Conservation (phyloP, 352 stramenopile species). For the Pythium dissotocum region DNA sequence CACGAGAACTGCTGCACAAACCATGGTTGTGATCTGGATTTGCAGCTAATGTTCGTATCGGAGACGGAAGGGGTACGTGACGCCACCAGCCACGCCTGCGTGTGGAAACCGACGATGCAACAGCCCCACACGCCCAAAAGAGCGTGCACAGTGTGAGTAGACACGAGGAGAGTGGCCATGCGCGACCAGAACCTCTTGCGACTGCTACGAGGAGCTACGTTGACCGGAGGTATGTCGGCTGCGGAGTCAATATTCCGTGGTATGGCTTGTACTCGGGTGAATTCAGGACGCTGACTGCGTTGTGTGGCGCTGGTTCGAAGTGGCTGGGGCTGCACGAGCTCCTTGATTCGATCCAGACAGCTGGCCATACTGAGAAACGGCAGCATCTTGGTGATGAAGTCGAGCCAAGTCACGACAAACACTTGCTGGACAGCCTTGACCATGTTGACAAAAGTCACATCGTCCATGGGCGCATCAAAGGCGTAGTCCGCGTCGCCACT, state of each 20-base stretch:
- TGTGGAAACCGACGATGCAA: slow-evolving; percentile 12
- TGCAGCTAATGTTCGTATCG: slow-evolving; percentile 13
- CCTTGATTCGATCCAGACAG: slow-evolving; percentile 18
- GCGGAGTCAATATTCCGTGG: not conserved
- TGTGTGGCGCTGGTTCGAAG: no score
- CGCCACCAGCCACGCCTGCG: slow-evolving; percentile 2
- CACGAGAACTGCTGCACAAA: slow-evolving; percentile 25
- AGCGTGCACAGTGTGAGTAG: not conserved
- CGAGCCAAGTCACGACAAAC: slow-evolving; percentile 22
- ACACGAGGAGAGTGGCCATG: not conserved
- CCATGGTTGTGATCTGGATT: slow-evolving; percentile 27
- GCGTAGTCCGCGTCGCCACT: slow-evolving; percentile 23
- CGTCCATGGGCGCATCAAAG: slow-evolving; percentile 23
- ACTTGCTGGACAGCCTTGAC: slow-evolving; percentile 27
- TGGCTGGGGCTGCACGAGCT: not conserved
- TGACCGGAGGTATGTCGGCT: not conserved
- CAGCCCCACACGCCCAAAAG: slow-evolving; percentile 11
- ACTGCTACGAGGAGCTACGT: no score
- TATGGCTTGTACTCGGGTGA: not conserved
- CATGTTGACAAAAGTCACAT: slow-evolving; percentile 21
- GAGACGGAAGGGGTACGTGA: not conserved
- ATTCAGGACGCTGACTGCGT: no score
- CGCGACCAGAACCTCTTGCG: not conserved
- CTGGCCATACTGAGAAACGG: slow-evolving; percentile 23
- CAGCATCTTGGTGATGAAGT: slow-evolving; percentile 28